phyloP scores from a whole-genome alignment of 1,139 yeast species.

The Candida neerlandica region DNA sequence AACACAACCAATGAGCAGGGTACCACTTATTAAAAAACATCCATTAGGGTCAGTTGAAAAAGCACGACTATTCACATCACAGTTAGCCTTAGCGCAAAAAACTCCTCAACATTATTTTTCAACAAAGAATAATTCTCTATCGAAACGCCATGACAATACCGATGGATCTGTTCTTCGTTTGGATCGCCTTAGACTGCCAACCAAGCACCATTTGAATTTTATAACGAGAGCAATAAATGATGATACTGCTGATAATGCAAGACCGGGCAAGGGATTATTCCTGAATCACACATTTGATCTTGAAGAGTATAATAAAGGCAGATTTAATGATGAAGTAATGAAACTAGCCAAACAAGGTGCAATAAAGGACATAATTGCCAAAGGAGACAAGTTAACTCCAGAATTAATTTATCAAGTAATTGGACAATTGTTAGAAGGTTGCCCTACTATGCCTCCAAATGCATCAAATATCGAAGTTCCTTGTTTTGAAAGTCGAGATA shows the following conservation, averaged over 20 bases:
- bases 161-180: no score
- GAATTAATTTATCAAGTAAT: constrained; percentile 1
- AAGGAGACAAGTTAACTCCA: constrained; percentile 3
- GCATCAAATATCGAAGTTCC: constrained; percentile 6
- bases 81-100: not conserved
- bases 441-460: constrained; percentile 5
- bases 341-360: not conserved
- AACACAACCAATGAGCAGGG: not conserved
- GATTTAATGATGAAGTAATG: constrained; percentile 1
- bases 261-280: not conserved
- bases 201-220: not conserved
- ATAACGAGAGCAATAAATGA: not conserved
- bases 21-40: not conserved
- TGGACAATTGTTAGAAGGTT: constrained; percentile 7
- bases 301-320: not conserved
- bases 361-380: not conserved
- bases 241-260: not conserved
- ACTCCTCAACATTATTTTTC: not conserved
- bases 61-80: not conserved
- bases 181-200: no score
- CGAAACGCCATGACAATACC: no score
- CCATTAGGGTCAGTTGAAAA: not conserved
- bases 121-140: not conserved
- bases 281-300: not conserved
- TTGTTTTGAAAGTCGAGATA: constrained; percentile 3